Evolutionary conservation across 352 stramenopile species (phyloP), one percentile per base, ranked within the genome.

Genomic region (Pythium brachiatum): DNA sequence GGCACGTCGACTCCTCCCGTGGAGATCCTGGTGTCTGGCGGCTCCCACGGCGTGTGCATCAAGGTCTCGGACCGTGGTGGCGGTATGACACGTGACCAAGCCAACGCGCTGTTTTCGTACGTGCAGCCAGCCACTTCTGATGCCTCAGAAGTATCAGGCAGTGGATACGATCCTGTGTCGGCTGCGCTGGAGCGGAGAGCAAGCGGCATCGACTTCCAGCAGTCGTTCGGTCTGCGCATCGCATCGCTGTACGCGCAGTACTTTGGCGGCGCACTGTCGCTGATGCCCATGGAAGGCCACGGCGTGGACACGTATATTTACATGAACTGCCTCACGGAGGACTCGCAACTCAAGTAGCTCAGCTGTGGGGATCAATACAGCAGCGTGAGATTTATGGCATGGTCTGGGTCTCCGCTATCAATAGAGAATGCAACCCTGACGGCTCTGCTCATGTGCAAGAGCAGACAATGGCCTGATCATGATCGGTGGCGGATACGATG

Each of bases 271-370:
- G 97, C 99, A 70, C 78, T 99, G 46, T 94, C 89, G 65, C 92
- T 99, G 54, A 99, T 99, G 90, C 98, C 95, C 29, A 99, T 99
- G 95, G 96, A 99, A 57, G 97, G 97, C 25, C 98, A 98, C 72
- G 97, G 97, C 32, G 98, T 98, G 38, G 97, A 99, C 79, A 77
- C 84, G 59, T 94, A 94, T 79, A 89, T 94, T 80, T 92, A 94
- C 75, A 88, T 90, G 79, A 92, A 87, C 62, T 90, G 82, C 68
- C 79, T 94, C 61, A 90, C 81, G 0, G 76, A 80, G 57, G 76
- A 71, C 18, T 94, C 82, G 6, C 70, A 91, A 60, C 70, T 94
- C 67, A 89, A 89, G 73, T 90, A 86, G 21, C 36, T 9, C 34
- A 13, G 34, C 15, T 44, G 36, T 13, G 3, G n/a, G 15, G 12